Percentiles rank a stretch among this genome's conserved stretches.
phyloP scores from a whole-genome alignment of 2,329 filamentous ascomycete genomes.

The Aureobasidium sp. region DNA sequence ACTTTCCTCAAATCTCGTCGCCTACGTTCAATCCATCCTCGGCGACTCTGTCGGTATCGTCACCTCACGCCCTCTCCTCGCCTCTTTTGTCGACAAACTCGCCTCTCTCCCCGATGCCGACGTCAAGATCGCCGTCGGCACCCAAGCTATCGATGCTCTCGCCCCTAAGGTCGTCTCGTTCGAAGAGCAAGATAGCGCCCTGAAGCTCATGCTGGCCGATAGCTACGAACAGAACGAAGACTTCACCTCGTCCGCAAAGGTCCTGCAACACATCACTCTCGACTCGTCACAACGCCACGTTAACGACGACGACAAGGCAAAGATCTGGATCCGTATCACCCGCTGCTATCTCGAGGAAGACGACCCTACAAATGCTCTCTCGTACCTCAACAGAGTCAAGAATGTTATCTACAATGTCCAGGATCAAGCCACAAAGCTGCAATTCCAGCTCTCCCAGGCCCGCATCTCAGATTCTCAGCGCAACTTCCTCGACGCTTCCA shows the following conservation, averaged over 20 bases:
- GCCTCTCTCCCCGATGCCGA: constrained; percentile 51
- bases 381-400: constrained; percentile 90
- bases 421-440: constrained; percentile 65
- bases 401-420: constrained; percentile 74
- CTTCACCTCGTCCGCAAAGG: constrained; percentile 66
- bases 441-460: constrained; percentile 86
- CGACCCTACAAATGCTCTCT: constrained; percentile 75
- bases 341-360: constrained; percentile 91
- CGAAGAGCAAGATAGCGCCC: constrained; percentile 71
- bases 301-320: constrained; percentile 70
- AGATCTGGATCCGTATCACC: constrained; percentile 88
- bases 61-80: constrained; percentile 62
- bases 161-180: constrained; percentile 61
- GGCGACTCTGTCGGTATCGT: constrained; percentile 65
- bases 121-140: constrained; percentile 64
- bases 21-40: constrained; percentile 56
- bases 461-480: constrained; percentile 87
- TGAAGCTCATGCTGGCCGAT: constrained; percentile 73
- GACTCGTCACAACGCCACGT: constrained; percentile 83
- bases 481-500: constrained; percentile 78
- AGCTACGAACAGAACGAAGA: constrained; percentile 79
- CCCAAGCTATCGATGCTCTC: constrained; percentile 59
- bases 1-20: constrained; percentile 54
- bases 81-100: constrained; percentile 56
- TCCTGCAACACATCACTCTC: constrained; percentile 74